These are phyloP conservation scores for Penicillium fimorum DNA, from an alignment of 495 filamentous ascomycete species.

Conservation along the genomic window DNA sequence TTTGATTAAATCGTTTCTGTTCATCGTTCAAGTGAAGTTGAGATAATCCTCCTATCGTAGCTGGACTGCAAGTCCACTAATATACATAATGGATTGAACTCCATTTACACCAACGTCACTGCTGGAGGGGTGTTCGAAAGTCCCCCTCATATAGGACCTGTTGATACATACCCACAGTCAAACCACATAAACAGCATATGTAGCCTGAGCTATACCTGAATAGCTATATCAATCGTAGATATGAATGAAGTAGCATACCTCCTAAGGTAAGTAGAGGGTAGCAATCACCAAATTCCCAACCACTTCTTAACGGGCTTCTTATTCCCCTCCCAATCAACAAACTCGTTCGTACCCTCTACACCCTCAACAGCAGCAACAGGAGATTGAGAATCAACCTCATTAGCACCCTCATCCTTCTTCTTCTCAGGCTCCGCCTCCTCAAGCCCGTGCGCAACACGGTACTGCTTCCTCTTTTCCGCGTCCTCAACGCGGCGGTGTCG, in stretches of 20 bases:
- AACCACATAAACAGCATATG: background rate
- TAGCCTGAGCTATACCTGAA: background rate
- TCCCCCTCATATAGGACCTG: slow-evolving; percentile 6
- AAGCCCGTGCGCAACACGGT: slow-evolving; percentile 78
- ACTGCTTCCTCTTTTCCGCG: slow-evolving; percentile 73
- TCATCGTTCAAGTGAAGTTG: slow-evolving; percentile 2
- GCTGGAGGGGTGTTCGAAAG: background rate
- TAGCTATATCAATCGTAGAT: background rate
- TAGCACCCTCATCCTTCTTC: slow-evolving; percentile 8
- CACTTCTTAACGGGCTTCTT: slow-evolving; percentile 58
- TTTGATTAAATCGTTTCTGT: background rate
- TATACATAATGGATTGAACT: slow-evolving; percentile 3
- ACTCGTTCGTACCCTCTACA: slow-evolving; percentile 21
- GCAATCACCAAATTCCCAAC: slow-evolving; percentile 59
- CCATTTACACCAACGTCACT: background rate
- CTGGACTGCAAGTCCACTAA: slow-evolving; percentile 1
- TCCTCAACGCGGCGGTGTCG: slow-evolving; percentile 69
- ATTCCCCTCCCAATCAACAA: slow-evolving; percentile 46
- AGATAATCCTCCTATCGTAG: background rate
- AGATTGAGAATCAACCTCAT: slow-evolving; percentile 30
- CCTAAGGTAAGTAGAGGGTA: background rate
- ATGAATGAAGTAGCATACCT: background rate
- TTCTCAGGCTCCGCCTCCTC: slow-evolving; percentile 45
- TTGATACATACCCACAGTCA: background rate
- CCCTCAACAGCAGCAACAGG: slow-evolving; percentile 31